Evolutionary conservation across 164 flowering plant species (phyloP).

Genomic region (Echeveria elegans): DNA sequence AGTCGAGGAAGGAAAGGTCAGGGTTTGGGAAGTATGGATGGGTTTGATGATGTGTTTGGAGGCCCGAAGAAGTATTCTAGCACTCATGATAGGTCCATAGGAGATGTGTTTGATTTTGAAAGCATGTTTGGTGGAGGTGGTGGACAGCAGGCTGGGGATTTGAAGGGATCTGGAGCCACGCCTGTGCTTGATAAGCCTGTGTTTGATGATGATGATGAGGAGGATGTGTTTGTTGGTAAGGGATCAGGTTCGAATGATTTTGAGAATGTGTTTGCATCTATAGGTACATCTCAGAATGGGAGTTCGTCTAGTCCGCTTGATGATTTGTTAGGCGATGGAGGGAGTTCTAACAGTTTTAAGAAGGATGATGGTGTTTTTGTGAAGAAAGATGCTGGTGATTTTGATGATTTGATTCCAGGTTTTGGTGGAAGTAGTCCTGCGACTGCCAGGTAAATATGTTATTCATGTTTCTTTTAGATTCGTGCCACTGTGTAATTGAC

Average conservation of each 20-base stretch:
- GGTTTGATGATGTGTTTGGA: conserved; percentile 15
- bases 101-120: conserved; percentile 13
- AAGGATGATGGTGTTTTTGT: conserved; percentile 14
- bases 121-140: conserved; percentile 9
- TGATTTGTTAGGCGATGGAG: conserved; percentile 19
- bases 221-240: conserved; percentile 19
- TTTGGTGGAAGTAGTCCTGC: conserved; percentile 34
- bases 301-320: conserved; percentile 11
- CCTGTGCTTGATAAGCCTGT: conserved; percentile 19
- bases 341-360: conserved; percentile 9
- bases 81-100: conserved; percentile 10
- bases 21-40: conserved; percentile 1
- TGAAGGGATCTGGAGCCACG: background rate
- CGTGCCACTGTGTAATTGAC: background rate
- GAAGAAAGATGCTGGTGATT: conserved; percentile 21
- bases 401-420: conserved; percentile 54
- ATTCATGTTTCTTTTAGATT: background rate
- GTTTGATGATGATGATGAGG: conserved; percentile 25
- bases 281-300: conserved; percentile 2
- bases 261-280: conserved; percentile 15
- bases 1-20: background rate
- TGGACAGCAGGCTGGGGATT: background rate
- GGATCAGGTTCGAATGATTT: conserved; percentile 8
- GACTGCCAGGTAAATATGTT: conserved; percentile 15
- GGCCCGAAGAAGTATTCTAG: conserved; percentile 11